These are phyloP conservation scores for Pythium sp. DNA, from an alignment of 352 stramenopile genomes.

Conservation along the genomic window DNA sequence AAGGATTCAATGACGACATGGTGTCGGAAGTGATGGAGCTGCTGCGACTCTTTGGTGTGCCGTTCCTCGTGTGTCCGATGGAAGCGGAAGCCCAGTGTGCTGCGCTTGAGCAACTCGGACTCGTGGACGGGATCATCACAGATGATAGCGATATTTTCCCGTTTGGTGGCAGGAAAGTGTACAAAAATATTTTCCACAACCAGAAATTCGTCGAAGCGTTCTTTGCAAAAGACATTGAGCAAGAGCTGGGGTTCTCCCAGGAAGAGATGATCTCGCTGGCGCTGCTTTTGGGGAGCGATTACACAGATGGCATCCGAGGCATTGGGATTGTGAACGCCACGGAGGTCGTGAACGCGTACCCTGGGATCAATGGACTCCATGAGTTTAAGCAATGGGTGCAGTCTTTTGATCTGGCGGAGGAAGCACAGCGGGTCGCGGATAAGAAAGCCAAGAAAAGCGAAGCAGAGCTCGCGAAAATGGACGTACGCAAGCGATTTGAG, in stretches of 20 bases:
- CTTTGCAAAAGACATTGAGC: slow-evolving; percentile 88
- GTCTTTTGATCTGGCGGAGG: slow-evolving; percentile 58
- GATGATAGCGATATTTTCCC: slow-evolving; percentile 95
- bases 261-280: slow-evolving; percentile 91
- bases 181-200: slow-evolving; percentile 99
- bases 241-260: slow-evolving; percentile 90
- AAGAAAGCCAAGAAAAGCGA: slow-evolving; percentile 59
- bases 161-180: slow-evolving; percentile 95
- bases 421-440: slow-evolving; percentile 38
- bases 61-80: slow-evolving; percentile 98
- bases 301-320: slow-evolving; percentile 83
- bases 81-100: slow-evolving; percentile 99
- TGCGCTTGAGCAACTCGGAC: slow-evolving; percentile 91
- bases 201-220: slow-evolving; percentile 99
- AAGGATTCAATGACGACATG: slow-evolving; percentile 97
- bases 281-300: slow-evolving; percentile 96
- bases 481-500: slow-evolving; percentile 79
- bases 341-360: slow-evolving; percentile 80
- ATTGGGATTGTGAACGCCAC: slow-evolving; percentile 85
- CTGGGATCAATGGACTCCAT: slow-evolving; percentile 82
- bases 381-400: slow-evolving; percentile 76
- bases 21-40: slow-evolving; percentile 96
- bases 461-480: slow-evolving; percentile 43
- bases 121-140: slow-evolving; percentile 98
- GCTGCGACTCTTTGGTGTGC: slow-evolving; percentile 96